phyloP scores from a whole-genome alignment of 371 early-diverging fungal species.

The Entomophthora muscae region DNA sequence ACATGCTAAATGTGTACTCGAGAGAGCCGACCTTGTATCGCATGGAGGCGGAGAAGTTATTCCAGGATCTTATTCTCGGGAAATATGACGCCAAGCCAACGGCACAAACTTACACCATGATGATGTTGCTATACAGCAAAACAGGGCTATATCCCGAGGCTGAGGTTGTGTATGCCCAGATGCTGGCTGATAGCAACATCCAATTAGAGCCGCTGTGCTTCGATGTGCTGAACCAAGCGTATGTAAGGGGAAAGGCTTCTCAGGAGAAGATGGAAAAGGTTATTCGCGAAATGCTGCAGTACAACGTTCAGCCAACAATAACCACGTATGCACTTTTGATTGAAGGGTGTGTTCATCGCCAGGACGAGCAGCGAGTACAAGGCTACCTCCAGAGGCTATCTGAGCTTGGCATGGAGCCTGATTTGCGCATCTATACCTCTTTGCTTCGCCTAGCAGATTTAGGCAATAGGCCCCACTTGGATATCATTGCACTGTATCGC shows the following conservation, averaged over 20 bases:
- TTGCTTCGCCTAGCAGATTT: not conserved
- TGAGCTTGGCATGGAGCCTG: not conserved
- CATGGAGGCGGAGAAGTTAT: not conserved
- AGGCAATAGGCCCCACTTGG: not conserved
- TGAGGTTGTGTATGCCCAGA: not conserved
- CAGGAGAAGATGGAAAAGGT: not conserved
- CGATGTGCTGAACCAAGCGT: not conserved
- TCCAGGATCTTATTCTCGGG: not conserved
- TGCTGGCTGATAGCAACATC: not conserved
- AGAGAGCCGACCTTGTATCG: not conserved
- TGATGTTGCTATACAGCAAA: not conserved
- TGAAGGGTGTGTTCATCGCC: not conserved
- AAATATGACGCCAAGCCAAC: not conserved
- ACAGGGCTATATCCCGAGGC: not conserved
- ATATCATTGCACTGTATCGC: not conserved
- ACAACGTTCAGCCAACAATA: not conserved
- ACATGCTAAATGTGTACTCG: not conserved
- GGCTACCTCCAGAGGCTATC: not conserved
- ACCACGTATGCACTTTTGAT: not conserved
- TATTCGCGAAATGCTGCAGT: not conserved
- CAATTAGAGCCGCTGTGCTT: not conserved
- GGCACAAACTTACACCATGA: not conserved
- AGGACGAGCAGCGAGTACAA: not conserved
- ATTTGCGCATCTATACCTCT: not conserved
- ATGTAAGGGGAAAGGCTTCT: not conserved